Base-by-base conservation (phyloP, 1,284 basidiomycete species). In the Ceratobasidium sp. region DNA sequence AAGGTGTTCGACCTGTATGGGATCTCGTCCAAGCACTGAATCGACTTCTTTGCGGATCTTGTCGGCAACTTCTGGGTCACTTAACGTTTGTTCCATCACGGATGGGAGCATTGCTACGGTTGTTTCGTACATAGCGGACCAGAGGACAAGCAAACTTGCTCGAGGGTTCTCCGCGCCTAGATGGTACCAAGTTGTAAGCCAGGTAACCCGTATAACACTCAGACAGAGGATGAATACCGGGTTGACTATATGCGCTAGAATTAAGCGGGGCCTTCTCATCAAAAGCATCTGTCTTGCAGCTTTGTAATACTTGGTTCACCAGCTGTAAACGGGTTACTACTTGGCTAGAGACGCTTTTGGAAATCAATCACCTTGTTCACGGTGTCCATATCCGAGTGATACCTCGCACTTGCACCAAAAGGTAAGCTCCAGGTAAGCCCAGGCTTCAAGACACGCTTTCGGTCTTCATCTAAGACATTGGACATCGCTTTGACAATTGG, bases 111-210 rank as follows among this genome's bases (percentile, higher is more conserved):
- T 80, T 80, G 57, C 82, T 80, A 73, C 82, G 70, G 23, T 82
- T 81, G 6, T 80, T 54, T 83, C 83, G 78, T 83, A 83, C 3
- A 82, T 83, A 5, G 83, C 83, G 52, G 54, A 84, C 84, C 20
- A 84, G 77, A 84, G 84, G 5, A 82, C 83, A 15, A 84, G 80
- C 68, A 83, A 79, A 33, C 33, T 33, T 33, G 33, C 33, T 33
- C 33, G 33, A 33, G 33, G 33, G 4, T 4, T 2, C 4, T 33
- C 4, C 33, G 33, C 33, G 33, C 33, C 33, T 33, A 33, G 33
- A 33, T 33, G 1, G 4, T 33, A 33, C 4, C 33, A 33, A 4
- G 1, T 33, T 33, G 4, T 33, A 33, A 33, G 33, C 33, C 4
- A 33, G 33, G 33, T 33, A 33, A 33, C 33, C 33, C 33, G 33